phyloP scores from a whole-genome alignment of 352 stramenopile genomes.

The Phytophthora aleatoria region DNA sequence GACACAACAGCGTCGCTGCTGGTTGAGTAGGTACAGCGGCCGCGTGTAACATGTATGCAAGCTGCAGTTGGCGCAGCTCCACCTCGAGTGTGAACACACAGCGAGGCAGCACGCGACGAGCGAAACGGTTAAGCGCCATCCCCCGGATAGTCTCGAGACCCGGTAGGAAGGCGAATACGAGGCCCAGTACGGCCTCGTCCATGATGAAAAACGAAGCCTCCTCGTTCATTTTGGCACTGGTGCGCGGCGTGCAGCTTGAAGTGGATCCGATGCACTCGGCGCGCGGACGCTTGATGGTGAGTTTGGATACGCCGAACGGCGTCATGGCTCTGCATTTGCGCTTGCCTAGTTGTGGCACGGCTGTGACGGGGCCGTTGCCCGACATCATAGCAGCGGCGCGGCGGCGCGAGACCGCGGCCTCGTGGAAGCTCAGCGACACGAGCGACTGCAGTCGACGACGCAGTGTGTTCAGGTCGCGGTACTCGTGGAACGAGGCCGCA shows the following conservation, averaged over 20 bases:
- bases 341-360: conserved; percentile 52
- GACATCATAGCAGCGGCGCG: conserved; percentile 25
- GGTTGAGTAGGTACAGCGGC: conserved; percentile 30
- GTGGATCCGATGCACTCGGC: conserved; percentile 33
- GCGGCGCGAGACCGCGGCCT: conserved; percentile 70
- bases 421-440: conserved; percentile 88
- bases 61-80: conserved; percentile 53
- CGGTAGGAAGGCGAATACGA: conserved; percentile 72
- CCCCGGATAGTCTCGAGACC: conserved; percentile 70
- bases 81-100: conserved; percentile 68
- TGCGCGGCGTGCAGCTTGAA: conserved; percentile 25
- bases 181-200: conserved; percentile 72
- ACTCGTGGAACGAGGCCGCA: conserved; percentile 83
- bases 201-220: conserved; percentile 60
- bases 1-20: conserved; percentile 46
- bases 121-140: conserved; percentile 69
- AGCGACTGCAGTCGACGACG: conserved; percentile 81
- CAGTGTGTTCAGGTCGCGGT: conserved; percentile 85
- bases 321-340: conserved; percentile 42
- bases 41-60: conserved; percentile 40
- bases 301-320: conserved; percentile 60
- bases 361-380: conserved; percentile 24
- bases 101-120: conserved; percentile 52
- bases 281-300: conserved; percentile 64
- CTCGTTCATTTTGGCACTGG: conserved; percentile 14